Percentiles rank a stretch among this genome's conserved stretches.
Evolutionary conservation across 768 basidiomycete species (phyloP).

Genomic region (Phlegmacium glaucopus): DNA sequence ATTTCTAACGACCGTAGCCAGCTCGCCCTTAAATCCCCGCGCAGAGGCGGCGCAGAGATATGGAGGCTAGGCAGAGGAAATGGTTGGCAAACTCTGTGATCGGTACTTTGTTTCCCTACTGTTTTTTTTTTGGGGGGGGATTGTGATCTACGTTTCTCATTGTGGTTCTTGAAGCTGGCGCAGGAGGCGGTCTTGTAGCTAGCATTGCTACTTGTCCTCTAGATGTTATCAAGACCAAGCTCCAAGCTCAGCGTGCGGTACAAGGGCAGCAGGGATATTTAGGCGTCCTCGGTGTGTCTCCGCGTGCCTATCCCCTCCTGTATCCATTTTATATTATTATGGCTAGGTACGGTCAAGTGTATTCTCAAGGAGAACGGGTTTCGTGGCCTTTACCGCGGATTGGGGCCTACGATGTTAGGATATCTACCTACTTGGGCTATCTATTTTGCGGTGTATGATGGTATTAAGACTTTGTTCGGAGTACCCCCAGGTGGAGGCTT

Average conservation of each 20-base stretch:
- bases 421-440: constrained; percentile 99
- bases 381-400: constrained; percentile 91
- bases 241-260: constrained; percentile 87
- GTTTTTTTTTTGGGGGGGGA: background rate
- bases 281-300: constrained; percentile 65
- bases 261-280: constrained; percentile 71
- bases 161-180: constrained; percentile 61
- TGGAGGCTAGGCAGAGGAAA: constrained; percentile 52
- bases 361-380: constrained; percentile 66
- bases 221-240: constrained; percentile 95
- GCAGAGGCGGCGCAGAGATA: constrained; percentile 64
- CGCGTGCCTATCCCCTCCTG: constrained; percentile 1
- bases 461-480: constrained; percentile 83
- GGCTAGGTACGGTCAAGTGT: constrained; percentile 36
- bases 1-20: constrained; percentile 5
- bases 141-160: background rate
- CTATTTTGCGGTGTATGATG: constrained; percentile 97
- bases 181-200: constrained; percentile 90
- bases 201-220: constrained; percentile 95
- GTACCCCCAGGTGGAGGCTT: constrained; percentile 47
- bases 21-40: constrained; percentile 36
- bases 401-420: constrained; percentile 93
- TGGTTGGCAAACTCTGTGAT: constrained; percentile 82
- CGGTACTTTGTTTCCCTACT: constrained; percentile 45
- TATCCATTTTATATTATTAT: constrained; percentile 1